Evolutionary conservation across 1,284 basidiomycete species (phyloP).

Genomic region (Malassezia brasiliensis): DNA sequence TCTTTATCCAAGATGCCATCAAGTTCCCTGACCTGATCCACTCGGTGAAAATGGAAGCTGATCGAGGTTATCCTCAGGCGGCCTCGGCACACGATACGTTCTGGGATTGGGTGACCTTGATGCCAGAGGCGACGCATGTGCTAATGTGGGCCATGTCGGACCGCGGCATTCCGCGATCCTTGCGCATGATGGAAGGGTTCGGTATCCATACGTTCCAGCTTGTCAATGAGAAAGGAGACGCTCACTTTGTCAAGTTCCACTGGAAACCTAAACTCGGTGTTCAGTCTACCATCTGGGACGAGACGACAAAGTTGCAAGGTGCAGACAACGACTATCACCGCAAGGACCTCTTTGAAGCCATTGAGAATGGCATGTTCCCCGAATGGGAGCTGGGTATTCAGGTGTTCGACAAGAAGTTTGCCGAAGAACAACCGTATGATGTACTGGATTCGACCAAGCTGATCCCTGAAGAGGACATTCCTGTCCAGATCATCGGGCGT

Average conservation of each 20-base stretch:
- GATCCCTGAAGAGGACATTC: slow-evolving; percentile 55
- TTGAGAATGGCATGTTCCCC: slow-evolving; percentile 35
- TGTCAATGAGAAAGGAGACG: slow-evolving; percentile 68
- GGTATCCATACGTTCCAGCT: slow-evolving; percentile 87
- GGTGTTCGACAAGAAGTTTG: slow-evolving; percentile 8
- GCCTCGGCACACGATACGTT: slow-evolving; percentile 31
- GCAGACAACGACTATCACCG: slow-evolving; percentile 50
- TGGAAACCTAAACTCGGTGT: slow-evolving; percentile 57
- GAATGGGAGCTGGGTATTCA: slow-evolving; percentile 33
- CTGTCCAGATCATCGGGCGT: slow-evolving; percentile 72
- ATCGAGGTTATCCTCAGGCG: slow-evolving; percentile 69
- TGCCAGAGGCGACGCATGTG: slow-evolving; percentile 21
- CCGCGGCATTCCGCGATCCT: slow-evolving; percentile 79
- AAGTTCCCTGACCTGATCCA: slow-evolving; percentile 72
- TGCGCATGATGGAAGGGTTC: slow-evolving; percentile 54
- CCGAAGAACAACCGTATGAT: slow-evolving; percentile 50
- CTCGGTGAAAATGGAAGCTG: slow-evolving; percentile 66
- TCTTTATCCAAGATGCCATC: slow-evolving; percentile 45
- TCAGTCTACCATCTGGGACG: slow-evolving; percentile 42
- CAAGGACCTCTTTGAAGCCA: slow-evolving; percentile 41
- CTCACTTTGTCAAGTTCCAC: slow-evolving; percentile 71
- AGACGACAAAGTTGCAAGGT: slow-evolving; percentile 48
- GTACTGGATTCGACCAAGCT: slow-evolving; percentile 71
- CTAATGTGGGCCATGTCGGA: slow-evolving; percentile 51
- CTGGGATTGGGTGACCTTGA: slow-evolving; percentile 63